Evolutionary conservation across 2,329 filamentous ascomycete genomes (phyloP).

Genomic region (Colletotrichum sidae): DNA sequence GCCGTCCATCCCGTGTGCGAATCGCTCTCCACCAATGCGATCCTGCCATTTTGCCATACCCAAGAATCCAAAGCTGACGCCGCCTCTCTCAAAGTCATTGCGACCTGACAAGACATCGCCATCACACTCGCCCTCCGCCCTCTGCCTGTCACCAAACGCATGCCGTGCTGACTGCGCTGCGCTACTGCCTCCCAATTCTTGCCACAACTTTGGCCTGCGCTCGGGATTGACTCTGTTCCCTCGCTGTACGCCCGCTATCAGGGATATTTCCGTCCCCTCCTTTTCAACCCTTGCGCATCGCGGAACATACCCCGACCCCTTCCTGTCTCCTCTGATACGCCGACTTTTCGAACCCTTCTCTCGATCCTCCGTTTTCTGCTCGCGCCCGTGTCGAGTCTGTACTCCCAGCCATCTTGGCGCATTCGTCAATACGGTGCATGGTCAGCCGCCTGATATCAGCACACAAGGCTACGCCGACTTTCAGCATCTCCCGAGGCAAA

Average conservation of each 20-base stretch:
- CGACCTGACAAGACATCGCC: constrained; percentile 23
- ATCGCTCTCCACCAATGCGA: constrained; percentile 18
- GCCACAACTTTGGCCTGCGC: constrained; percentile 18
- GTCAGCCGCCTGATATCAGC: constrained; percentile 18
- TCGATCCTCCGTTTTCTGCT: neutral
- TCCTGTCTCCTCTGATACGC: constrained; percentile 11
- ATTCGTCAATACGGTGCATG: constrained; percentile 1
- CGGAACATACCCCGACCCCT: constrained; percentile 12
- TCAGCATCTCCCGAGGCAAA: constrained; percentile 5
- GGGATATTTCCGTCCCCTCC: constrained; percentile 5
- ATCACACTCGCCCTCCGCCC: neutral
- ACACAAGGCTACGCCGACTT: constrained; percentile 7
- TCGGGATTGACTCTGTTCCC: constrained; percentile 7
- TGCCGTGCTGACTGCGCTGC: constrained; percentile 18
- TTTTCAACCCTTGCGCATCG: constrained; percentile 16
- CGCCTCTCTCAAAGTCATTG: constrained; percentile 13
- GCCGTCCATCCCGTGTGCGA: neutral
- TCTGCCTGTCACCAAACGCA: neutral
- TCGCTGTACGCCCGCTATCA: constrained; percentile 13
- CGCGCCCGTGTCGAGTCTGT: constrained; percentile 9
- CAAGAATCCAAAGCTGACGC: constrained; percentile 32
- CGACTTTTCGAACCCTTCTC: neutral
- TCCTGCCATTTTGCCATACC: constrained; percentile 19
- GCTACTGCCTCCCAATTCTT: constrained; percentile 18
- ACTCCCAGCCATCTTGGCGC: neutral